These are phyloP conservation scores for Rheum nobile DNA, from an alignment of 148 eudicot species.

Conservation along the genomic window DNA sequence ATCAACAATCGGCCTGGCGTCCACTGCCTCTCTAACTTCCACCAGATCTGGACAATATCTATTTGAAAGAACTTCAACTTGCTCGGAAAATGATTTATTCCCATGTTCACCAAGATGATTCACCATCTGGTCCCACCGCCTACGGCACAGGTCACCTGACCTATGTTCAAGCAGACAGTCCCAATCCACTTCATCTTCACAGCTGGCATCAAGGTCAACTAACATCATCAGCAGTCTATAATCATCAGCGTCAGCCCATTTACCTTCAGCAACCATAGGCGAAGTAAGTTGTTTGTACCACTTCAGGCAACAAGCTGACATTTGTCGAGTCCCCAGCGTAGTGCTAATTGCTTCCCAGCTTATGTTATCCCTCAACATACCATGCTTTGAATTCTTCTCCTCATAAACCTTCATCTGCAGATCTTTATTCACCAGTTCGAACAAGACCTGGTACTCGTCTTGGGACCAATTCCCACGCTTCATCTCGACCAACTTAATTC, in stretches of 20 bases:
- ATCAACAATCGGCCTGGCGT: conserved; percentile 18
- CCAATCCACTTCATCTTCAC: conserved; percentile 33
- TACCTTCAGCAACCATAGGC: conserved; percentile 19
- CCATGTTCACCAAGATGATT: conserved; percentile 23
- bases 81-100: conserved; percentile 20
- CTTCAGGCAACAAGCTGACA: conserved; percentile 19
- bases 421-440: conserved; percentile 30
- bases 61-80: conserved; percentile 26
- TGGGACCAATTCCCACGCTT: conserved; percentile 31
- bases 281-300: conserved; percentile 27
- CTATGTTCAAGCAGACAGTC: conserved; percentile 34
- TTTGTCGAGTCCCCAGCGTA: conserved; percentile 14
- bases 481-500: conserved; percentile 10
- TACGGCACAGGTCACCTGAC: conserved; percentile 21
- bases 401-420: conserved; percentile 17
- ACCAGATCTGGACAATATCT: conserved; percentile 24
- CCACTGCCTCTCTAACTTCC: conserved; percentile 23
- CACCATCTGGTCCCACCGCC: conserved; percentile 30
- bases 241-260: conserved; percentile 34
- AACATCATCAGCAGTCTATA: conserved; percentile 25
- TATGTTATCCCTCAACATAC: conserved; percentile 31
- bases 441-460: conserved; percentile 28
- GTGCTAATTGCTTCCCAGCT: conserved; percentile 27
- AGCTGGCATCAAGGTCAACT: conserved; percentile 23
- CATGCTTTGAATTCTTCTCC: conserved; percentile 24